Conservation (phyloP, 495 filamentous ascomycete species). For the Hyaloscypha bicolor region DNA sequence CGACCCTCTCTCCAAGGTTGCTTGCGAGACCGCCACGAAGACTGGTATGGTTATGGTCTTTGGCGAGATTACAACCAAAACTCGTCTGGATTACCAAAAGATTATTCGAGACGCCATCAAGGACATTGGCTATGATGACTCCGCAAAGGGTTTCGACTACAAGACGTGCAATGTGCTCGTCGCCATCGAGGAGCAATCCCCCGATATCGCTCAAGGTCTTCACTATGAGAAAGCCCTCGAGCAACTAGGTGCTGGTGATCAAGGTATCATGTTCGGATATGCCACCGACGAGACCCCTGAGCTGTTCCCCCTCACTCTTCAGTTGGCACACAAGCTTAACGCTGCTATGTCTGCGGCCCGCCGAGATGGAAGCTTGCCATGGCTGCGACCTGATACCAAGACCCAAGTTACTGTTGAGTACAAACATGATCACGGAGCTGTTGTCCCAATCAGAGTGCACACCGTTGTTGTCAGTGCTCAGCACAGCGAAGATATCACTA, state of each 20-base stretch:
- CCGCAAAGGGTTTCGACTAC: slow-evolving; percentile 98
- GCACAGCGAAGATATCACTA: slow-evolving; percentile 86
- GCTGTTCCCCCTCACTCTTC: slow-evolving; percentile 88
- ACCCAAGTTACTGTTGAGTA: slow-evolving; percentile 99
- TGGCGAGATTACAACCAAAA: slow-evolving; percentile 98
- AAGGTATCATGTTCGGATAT: slow-evolving; percentile 99
- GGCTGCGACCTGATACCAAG: slow-evolving; percentile 98
- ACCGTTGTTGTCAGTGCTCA: slow-evolving; percentile 96
- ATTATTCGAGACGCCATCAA: slow-evolving; percentile 93
- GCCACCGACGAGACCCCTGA: slow-evolving; percentile 99
- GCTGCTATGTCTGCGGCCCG: slow-evolving; percentile 86
- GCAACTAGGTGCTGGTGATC: slow-evolving; percentile 97
- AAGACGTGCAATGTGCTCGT: slow-evolving; percentile 99
- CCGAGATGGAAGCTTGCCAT: slow-evolving; percentile 82
- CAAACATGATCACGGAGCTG: slow-evolving; percentile 91
- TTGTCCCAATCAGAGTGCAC: slow-evolving; percentile 90
- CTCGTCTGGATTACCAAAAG: slow-evolving; percentile 95
- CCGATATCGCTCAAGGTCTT: slow-evolving; percentile 97
- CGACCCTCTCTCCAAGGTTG: slow-evolving; percentile 97
- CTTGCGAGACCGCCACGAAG: slow-evolving; percentile 99
- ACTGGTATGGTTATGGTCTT: slow-evolving; percentile 99
- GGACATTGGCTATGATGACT: slow-evolving; percentile 97
- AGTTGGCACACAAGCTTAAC: slow-evolving; percentile 95
- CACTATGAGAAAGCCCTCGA: slow-evolving; percentile 96
- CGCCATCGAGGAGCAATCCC: slow-evolving; percentile 98